Percentiles rank a stretch among this genome's conserved stretches.
phyloP scores from a whole-genome alignment of 768 basidiomycete species.

The Rhodocollybia butyracea region DNA sequence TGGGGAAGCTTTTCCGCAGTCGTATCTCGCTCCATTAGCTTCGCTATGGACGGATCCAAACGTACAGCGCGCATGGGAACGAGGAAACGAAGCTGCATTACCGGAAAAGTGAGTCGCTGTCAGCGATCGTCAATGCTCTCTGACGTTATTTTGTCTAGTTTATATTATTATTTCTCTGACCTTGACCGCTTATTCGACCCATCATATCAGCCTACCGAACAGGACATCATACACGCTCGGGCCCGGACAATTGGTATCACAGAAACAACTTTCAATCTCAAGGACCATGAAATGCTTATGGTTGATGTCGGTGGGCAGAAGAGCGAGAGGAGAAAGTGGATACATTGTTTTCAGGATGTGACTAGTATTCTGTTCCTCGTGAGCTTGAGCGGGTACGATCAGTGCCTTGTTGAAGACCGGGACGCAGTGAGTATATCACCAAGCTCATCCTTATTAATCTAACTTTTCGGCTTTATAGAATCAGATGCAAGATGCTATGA shows the following conservation, averaged over 20 bases:
- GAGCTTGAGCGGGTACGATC: conserved; percentile 90
- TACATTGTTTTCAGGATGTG: conserved; percentile 93
- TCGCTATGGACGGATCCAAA: conserved; percentile 74
- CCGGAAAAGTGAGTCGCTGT: conserved; percentile 72
- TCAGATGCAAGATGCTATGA: conserved; percentile 98
- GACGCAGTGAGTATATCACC: conserved; percentile 62
- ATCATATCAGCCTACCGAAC: conserved; percentile 70
- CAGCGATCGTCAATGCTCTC: background rate
- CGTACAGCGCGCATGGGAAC: conserved; percentile 69
- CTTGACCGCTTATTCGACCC: conserved; percentile 79
- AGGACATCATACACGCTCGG: conserved; percentile 84
- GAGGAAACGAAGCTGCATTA: conserved; percentile 88
- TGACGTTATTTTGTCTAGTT: conserved; percentile 39
- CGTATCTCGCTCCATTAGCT: conserved; percentile 65
- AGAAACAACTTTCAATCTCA: conserved; percentile 78
- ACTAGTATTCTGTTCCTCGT: conserved; percentile 91
- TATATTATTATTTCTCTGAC: conserved; percentile 74
- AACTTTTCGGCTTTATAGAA: conserved; percentile 50
- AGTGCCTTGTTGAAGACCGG: conserved; percentile 89
- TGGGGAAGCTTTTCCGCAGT: conserved; percentile 72
- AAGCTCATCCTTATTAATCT: conserved; percentile 5
- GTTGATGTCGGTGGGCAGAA: conserved; percentile 86
- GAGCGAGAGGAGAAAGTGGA: conserved; percentile 91
- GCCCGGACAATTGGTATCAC: conserved; percentile 91
- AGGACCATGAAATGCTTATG: conserved; percentile 85